Evolutionary conservation across 192 early-diverging fungal species (phyloP).

Genomic region (Lobosporangium transversale): DNA sequence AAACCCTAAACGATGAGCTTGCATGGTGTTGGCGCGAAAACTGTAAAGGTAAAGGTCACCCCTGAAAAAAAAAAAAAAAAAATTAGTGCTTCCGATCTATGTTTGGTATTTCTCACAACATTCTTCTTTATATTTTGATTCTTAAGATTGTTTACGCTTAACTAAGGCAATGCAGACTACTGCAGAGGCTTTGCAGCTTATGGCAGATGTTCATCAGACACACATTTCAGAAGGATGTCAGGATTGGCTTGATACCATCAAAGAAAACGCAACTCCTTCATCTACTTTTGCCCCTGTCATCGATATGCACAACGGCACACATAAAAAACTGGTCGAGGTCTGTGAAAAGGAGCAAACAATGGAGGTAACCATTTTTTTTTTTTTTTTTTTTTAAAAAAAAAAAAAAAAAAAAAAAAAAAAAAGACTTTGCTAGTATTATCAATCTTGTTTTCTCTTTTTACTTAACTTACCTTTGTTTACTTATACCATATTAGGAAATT

Average conservation of each 20-base stretch:
- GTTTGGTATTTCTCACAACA: too few species aligned
- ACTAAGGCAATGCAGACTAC: constrained; percentile 57
- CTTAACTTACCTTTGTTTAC: too few species aligned
- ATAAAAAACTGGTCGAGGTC: constrained; percentile 54
- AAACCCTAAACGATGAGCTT: constrained; percentile 48
- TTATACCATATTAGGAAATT: too few species aligned
- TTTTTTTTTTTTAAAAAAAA: not conserved
- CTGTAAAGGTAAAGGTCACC: constrained; percentile 37
- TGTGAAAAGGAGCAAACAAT: constrained; percentile 46
- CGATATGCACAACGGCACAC: constrained; percentile 54
- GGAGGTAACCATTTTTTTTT: constrained; percentile 9
- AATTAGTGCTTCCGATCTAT: too few species aligned
- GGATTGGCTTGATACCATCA: constrained; percentile 51
- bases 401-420: too few species aligned
- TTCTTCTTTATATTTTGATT: too few species aligned
- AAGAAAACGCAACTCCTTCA: constrained; percentile 45
- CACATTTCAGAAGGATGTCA: constrained; percentile 40
- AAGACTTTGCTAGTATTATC: too few species aligned
- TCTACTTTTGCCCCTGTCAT: constrained; percentile 45
- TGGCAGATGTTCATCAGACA: constrained; percentile 53
- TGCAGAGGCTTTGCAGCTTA: constrained; percentile 51
- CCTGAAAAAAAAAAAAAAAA: not conserved
- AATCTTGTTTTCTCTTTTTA: too few species aligned
- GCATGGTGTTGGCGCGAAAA: constrained; percentile 61
- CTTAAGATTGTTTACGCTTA: constrained; percentile 50